phyloP scores from a whole-genome alignment of 257 asterid species.

The Lycium ferocissimum region DNA sequence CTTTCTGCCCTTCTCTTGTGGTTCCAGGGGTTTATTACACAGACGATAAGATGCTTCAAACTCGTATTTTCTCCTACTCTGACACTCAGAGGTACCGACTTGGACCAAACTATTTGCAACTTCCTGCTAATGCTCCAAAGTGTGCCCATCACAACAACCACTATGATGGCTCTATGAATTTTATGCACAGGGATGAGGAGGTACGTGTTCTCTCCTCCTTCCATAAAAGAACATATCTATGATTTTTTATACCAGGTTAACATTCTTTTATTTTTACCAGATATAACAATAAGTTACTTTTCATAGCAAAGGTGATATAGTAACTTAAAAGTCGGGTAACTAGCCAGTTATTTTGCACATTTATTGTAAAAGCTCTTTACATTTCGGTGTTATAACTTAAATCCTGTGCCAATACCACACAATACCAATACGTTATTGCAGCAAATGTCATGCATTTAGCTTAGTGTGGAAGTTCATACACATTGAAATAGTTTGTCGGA shows the following conservation, averaged over 20 bases:
- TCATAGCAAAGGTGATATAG: not conserved
- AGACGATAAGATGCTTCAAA: slow-evolving; percentile 47
- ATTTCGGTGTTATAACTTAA: not conserved
- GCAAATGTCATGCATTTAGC: not conserved
- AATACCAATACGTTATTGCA: not conserved
- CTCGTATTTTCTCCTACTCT: slow-evolving; percentile 47
- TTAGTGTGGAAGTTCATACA: not conserved
- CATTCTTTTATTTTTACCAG: not conserved
- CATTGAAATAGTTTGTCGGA: slow-evolving; percentile 12
- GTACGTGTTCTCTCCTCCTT: slow-evolving; percentile 34
- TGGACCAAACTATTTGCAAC: slow-evolving; percentile 51
- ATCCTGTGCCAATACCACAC: not conserved
- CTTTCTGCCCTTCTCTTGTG: slow-evolving; percentile 47
- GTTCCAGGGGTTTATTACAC: slow-evolving; percentile 48
- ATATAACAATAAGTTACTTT: not conserved
- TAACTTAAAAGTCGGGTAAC: not conserved
- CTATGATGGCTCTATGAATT: slow-evolving; percentile 50
- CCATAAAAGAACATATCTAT: not conserved
- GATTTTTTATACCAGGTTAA: not conserved
- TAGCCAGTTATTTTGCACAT: not conserved
- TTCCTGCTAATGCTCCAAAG: slow-evolving; percentile 51
- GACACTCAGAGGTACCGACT: slow-evolving; percentile 52
- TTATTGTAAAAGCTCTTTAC: not conserved
- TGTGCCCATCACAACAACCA: slow-evolving; percentile 49
- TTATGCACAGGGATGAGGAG: slow-evolving; percentile 55